Percentiles rank a stretch among this genome's conserved stretches.
Conservation (phyloP, 2,329 filamentous ascomycete species). For the Teratosphaeria viscida region DNA sequence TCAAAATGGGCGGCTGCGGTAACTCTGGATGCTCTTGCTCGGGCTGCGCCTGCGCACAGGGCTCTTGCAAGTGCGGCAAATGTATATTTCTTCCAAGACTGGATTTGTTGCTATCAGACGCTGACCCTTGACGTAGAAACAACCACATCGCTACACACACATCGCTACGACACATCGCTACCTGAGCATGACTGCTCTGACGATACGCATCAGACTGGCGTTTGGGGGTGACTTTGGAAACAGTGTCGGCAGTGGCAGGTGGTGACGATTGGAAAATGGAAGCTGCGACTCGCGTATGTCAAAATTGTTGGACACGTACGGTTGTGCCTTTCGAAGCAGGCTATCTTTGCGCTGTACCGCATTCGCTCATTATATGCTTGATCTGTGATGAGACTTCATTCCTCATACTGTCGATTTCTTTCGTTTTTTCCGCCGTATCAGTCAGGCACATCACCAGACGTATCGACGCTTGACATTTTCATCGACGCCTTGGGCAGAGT, state of each 20-base stretch:
- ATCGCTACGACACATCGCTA: neutral
- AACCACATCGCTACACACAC: no score
- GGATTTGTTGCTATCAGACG: neutral
- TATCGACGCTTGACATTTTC: conserved; percentile 9
- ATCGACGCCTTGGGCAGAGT: conserved; percentile 6
- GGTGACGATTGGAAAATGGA: neutral
- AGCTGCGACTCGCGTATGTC: neutral
- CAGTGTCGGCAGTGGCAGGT: neutral
- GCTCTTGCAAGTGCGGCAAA: conserved; percentile 20
- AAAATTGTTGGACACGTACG: neutral
- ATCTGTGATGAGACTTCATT: neutral
- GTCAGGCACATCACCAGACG: conserved; percentile 9
- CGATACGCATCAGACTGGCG: neutral
- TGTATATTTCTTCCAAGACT: conserved; percentile 1
- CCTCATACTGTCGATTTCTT: neutral
- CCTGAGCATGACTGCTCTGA: neutral
- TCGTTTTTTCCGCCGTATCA: neutral
- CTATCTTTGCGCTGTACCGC: neutral
- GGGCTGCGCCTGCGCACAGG: conserved; percentile 20
- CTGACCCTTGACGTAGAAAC: neutral
- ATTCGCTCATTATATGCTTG: neutral
- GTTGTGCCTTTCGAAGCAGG: neutral
- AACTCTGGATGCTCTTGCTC: conserved; percentile 23
- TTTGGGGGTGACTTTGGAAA: neutral
- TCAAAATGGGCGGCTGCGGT: conserved; percentile 23